phyloP scores from a whole-genome alignment of 306 rosid genomes.

The Casuarina equisetifolia region DNA sequence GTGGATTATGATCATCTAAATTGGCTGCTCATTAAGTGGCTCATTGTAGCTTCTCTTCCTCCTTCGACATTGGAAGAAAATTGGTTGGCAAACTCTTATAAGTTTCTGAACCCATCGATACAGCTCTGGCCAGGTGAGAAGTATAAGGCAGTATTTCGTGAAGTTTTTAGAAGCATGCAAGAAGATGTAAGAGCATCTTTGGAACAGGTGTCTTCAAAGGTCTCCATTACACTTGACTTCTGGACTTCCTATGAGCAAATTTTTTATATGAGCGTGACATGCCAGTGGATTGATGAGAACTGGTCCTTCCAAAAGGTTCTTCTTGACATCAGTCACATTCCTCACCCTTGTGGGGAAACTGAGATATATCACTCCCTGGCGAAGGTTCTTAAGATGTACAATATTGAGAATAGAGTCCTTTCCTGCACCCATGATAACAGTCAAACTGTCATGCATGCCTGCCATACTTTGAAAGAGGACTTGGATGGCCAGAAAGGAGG shows the following conservation, averaged over 20 bases:
- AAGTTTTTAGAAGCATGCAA: constrained; percentile 81
- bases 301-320: constrained; percentile 88
- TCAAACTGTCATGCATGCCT: constrained; percentile 66
- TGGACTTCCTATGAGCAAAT: constrained; percentile 90
- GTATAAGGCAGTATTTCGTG: constrained; percentile 62
- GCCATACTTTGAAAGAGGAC: constrained; percentile 70
- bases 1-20: constrained; percentile 88
- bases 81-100: constrained; percentile 82
- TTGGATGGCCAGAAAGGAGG: constrained; percentile 76
- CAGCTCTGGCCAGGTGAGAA: constrained; percentile 84
- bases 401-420: constrained; percentile 72
- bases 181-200: constrained; percentile 73
- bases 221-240: constrained; percentile 83
- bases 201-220: constrained; percentile 72
- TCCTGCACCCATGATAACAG: constrained; percentile 96
- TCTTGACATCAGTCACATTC: constrained; percentile 80
- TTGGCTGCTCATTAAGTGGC: constrained; percentile 93
- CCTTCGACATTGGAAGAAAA: constrained; percentile 83
- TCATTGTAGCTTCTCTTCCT: constrained; percentile 76
- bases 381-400: constrained; percentile 73
- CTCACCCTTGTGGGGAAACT: constrained; percentile 71
- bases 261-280: constrained; percentile 78
- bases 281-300: constrained; percentile 90
- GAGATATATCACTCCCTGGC: constrained; percentile 69
- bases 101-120: constrained; percentile 77